These are phyloP conservation scores for Rhinocladiella mackenziei DNA, from an alignment of 2,329 filamentous ascomycete genomes.

Conservation along the genomic window DNA sequence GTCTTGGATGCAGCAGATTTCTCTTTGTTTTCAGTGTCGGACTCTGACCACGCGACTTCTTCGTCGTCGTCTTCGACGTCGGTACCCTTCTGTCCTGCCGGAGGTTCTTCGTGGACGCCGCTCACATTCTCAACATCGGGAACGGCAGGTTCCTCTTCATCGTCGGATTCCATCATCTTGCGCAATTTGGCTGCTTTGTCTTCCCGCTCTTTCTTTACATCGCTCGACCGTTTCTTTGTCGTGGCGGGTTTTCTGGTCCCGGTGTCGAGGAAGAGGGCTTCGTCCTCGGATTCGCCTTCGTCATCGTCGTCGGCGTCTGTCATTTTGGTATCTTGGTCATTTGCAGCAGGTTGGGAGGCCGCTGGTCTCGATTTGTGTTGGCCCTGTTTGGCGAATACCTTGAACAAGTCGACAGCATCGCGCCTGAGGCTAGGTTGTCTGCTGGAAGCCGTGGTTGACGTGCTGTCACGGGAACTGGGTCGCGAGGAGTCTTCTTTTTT, in stretches of 20 bases:
- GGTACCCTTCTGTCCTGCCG: slow-evolving; percentile 11
- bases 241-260: slow-evolving; percentile 37
- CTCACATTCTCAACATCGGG: slow-evolving; percentile 29
- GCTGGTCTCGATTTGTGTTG: slow-evolving; percentile 23
- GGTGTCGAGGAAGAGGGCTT: slow-evolving; percentile 46
- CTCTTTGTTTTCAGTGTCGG: slow-evolving; percentile 23
- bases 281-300: slow-evolving; percentile 55
- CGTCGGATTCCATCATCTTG: slow-evolving; percentile 72
- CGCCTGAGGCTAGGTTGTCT: slow-evolving; percentile 40
- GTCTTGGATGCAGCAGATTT: slow-evolving; percentile 36
- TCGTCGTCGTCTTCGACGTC: slow-evolving; percentile 50
- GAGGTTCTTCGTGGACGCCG: slow-evolving; percentile 14
- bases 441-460: slow-evolving; percentile 35
- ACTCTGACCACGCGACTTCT: slow-evolving; percentile 40
- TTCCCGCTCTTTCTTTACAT: slow-evolving; percentile 27
- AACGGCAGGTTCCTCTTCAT: slow-evolving; percentile 38
- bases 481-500: slow-evolving; percentile 30
- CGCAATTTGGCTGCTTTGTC: slow-evolving; percentile 63
- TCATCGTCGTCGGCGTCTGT: slow-evolving; percentile 35
- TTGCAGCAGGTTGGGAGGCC: slow-evolving; percentile 2
- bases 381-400: slow-evolving; percentile 28
- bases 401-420: slow-evolving; percentile 29
- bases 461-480: slow-evolving; percentile 28
- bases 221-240: slow-evolving; percentile 33
- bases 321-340: slow-evolving; percentile 21